These are phyloP conservation scores for Globisporangium cederbergense DNA, from an alignment of 352 stramenopile species.

Conservation along the genomic window DNA sequence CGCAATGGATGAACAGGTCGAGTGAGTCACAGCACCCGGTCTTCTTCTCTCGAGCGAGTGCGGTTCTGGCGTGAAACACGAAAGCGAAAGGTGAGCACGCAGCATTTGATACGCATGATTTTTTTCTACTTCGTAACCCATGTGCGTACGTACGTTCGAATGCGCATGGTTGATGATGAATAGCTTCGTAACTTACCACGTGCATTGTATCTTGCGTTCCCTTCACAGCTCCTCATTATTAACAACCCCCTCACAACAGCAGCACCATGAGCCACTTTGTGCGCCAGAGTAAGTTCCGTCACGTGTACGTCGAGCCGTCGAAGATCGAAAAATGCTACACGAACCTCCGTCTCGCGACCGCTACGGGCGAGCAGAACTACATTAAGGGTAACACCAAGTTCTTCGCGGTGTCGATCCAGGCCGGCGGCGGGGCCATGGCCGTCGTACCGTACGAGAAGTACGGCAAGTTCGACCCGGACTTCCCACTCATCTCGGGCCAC, in stretches of 20 bases:
- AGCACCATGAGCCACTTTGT: constrained; percentile 93
- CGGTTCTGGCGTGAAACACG: constrained; percentile 7
- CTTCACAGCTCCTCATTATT: neutral
- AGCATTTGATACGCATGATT: neutral
- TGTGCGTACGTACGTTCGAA: neutral
- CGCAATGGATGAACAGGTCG: neutral
- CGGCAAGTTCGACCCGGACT: constrained; percentile 93
- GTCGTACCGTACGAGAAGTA: constrained; percentile 94
- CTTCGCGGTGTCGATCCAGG: constrained; percentile 95
- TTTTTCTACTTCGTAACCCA: neutral
- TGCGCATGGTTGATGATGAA: neutral
- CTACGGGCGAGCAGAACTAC: constrained; percentile 99
- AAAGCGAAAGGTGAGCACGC: constrained; percentile 7
- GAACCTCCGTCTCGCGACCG: constrained; percentile 93
- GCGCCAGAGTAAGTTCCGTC: constrained; percentile 96
- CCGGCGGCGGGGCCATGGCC: constrained; percentile 88
- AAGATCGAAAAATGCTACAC: constrained; percentile 93
- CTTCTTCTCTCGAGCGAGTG: constrained; percentile 12
- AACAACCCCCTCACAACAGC: constrained; percentile 8
- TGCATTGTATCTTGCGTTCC: neutral
- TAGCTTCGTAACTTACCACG: no score
- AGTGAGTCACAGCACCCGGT: constrained; percentile 7
- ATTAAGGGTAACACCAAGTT: constrained; percentile 99
- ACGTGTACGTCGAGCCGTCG: constrained; percentile 97
- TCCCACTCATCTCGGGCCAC: constrained; percentile 95